phyloP scores from a whole-genome alignment of 2,329 filamentous ascomycete species.

The Stachybotrys echinatus region DNA sequence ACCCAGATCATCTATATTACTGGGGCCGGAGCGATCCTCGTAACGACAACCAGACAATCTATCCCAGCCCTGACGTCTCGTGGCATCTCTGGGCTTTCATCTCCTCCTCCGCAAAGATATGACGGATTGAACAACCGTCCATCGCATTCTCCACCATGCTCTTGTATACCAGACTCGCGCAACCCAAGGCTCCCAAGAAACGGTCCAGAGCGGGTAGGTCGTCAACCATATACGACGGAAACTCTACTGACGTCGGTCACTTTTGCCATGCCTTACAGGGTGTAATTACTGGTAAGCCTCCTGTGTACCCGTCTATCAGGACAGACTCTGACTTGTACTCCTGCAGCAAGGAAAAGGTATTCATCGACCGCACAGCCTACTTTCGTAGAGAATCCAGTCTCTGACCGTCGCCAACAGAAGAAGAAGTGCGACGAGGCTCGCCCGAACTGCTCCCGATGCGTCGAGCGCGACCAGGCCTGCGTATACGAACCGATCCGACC shows the following conservation, averaged over 20 bases:
- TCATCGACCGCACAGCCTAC: neutral
- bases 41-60: neutral
- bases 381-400: neutral
- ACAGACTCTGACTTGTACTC: no score
- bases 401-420: conserved; percentile 34
- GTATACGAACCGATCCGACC: conserved; percentile 42
- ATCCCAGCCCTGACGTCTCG: neutral
- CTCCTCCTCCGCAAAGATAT: neutral
- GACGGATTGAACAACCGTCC: conserved; percentile 5
- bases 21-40: neutral
- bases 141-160: conserved; percentile 36
- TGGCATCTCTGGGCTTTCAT: neutral
- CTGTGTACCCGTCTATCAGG: neutral
- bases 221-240: conserved; percentile 9
- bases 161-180: conserved; percentile 51
- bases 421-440: conserved; percentile 53
- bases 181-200: conserved; percentile 53
- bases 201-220: conserved; percentile 54
- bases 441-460: conserved; percentile 45
- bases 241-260: neutral
- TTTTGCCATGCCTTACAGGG: conserved; percentile 25
- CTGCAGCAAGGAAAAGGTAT: conserved; percentile 50
- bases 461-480: conserved; percentile 42
- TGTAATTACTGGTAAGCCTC: conserved; percentile 45
- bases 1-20: neutral